Evolutionary conservation across 768 basidiomycete species (phyloP).

Genomic region (Panus rudis): DNA sequence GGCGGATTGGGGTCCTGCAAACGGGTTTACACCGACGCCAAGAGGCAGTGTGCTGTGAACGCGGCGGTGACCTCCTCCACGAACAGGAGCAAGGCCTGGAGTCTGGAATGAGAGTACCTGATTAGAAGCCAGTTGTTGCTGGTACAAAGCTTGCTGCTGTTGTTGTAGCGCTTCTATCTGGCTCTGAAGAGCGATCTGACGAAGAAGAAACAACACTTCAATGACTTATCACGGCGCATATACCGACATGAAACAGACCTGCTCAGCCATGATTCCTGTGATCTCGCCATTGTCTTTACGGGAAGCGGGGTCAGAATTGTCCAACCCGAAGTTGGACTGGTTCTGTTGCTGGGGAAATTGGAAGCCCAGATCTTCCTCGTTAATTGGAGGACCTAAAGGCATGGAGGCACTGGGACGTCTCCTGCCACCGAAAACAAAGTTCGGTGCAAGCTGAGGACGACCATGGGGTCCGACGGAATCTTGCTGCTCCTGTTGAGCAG

Average conservation of each 20-base stretch:
- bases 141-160: slow-evolving; percentile 85
- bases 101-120: slow-evolving; percentile 77
- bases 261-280: slow-evolving; percentile 90
- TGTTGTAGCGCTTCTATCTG: slow-evolving; percentile 89
- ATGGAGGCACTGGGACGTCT: slow-evolving; percentile 39
- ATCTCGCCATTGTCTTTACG: slow-evolving; percentile 56
- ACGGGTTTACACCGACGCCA: slow-evolving; percentile 36
- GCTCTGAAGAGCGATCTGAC: slow-evolving; percentile 78
- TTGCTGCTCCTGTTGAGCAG: slow-evolving; percentile 54
- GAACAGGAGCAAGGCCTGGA: slow-evolving; percentile 61
- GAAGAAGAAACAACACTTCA: not conserved
- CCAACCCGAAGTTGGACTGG: slow-evolving; percentile 15
- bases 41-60: slow-evolving; percentile 81
- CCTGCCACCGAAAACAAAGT: slow-evolving; percentile 81
- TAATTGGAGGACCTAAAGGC: slow-evolving; percentile 65
- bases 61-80: slow-evolving; percentile 58
- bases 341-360: slow-evolving; percentile 63
- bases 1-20: slow-evolving; percentile 42
- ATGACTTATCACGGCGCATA: not conserved
- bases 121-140: slow-evolving; percentile 85
- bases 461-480: slow-evolving; percentile 65
- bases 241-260: slow-evolving; percentile 44
- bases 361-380: slow-evolving; percentile 75
- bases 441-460: slow-evolving; percentile 85
- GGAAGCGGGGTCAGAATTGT: slow-evolving; percentile 24